These are phyloP conservation scores for Entomortierella chlamydospora DNA, from an alignment of 192 early-diverging fungal genomes.

Conservation along the genomic window DNA sequence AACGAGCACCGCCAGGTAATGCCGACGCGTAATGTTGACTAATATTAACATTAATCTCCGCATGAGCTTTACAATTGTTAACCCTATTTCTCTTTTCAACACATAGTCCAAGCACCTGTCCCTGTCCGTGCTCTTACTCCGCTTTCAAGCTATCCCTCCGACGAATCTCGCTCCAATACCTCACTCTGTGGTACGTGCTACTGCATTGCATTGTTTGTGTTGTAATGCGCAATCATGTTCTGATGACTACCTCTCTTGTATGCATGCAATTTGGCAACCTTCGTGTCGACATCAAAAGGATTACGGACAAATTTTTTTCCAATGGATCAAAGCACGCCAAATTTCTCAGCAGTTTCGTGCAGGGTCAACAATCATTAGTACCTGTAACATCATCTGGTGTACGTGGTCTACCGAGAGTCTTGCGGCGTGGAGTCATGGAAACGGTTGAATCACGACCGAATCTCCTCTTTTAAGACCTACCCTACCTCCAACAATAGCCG, in stretches of 20 bases:
- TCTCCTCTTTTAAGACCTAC: conserved; percentile 28
- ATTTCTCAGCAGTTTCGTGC: no score
- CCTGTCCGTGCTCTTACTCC: no score
- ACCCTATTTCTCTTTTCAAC: no score
- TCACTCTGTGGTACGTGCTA: no score
- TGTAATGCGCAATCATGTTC: no score
- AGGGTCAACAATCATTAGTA: conserved; percentile 11
- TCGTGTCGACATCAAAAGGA: conserved; percentile 10
- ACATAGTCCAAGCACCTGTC: no score
- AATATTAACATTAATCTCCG: neutral
- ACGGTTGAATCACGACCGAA: conserved; percentile 20
- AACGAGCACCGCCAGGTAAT: neutral
- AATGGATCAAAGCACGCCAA: conserved; percentile 9
- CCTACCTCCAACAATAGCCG: conserved; percentile 4
- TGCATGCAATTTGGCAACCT: conserved; percentile 12
- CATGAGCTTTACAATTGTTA: neutral
- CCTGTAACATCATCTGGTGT: conserved; percentile 14
- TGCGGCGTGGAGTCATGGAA: conserved; percentile 1
- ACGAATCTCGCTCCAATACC: no score
- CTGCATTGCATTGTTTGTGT: no score
- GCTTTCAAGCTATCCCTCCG: no score
- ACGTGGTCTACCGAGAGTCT: conserved; percentile 15
- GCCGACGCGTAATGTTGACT: no score
- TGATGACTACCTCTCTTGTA: no score
- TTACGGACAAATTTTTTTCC: conserved; percentile 9